Evolutionary conservation across 192 early-diverging fungal species (phyloP).

Genomic region (Mortierella hygrophila): DNA sequence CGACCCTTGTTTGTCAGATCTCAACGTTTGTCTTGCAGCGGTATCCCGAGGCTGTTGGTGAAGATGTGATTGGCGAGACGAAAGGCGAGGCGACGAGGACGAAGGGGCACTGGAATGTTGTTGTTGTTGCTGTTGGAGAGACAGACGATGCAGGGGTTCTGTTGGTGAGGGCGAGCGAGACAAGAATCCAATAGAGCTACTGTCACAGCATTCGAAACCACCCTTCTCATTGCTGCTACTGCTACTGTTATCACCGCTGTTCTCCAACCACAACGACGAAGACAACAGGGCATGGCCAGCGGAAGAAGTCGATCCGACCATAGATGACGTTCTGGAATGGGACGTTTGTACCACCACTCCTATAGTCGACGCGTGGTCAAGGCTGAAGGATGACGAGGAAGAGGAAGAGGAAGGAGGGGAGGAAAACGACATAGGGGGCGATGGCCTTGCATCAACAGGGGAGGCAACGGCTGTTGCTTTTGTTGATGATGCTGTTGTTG

Average conservation of each 20-base stretch:
- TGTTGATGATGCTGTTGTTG: not conserved
- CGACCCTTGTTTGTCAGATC: not conserved
- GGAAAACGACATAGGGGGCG: not conserved
- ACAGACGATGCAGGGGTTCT: not conserved
- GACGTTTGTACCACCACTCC: not conserved
- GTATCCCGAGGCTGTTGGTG: not conserved
- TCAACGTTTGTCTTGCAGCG: slow-evolving; percentile 13
- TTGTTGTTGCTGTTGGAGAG: slow-evolving; percentile 9
- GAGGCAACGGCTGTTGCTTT: not conserved
- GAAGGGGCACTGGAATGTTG: slow-evolving; percentile 16
- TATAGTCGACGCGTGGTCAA: not conserved
- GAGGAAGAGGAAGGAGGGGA: not conserved
- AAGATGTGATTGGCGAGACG: not conserved
- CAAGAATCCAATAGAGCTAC: not conserved
- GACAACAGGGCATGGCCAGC: not conserved
- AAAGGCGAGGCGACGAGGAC: slow-evolving; percentile 23
- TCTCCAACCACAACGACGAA: not conserved
- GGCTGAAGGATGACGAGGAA: not conserved
- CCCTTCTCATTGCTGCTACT: not conserved
- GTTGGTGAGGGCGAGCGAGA: not conserved
- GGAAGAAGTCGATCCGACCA: not conserved
- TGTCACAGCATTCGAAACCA: not conserved
- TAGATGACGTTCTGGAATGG: not conserved
- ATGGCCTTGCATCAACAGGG: not conserved
- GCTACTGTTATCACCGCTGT: not conserved